Evolutionary conservation across 148 eudicot species (phyloP).

Genomic region (Euryodendron excelsum): DNA sequence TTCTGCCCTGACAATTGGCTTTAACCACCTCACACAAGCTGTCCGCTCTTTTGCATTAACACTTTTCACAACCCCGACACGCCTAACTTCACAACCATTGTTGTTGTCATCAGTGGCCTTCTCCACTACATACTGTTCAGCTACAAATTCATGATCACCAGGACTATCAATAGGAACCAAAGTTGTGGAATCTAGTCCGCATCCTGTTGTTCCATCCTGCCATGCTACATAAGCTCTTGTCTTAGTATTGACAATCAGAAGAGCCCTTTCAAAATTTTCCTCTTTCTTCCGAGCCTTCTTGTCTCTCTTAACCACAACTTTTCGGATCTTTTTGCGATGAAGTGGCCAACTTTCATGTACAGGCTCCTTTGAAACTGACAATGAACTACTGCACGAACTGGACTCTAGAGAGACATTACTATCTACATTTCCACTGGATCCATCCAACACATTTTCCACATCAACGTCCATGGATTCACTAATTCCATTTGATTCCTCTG

Average conservation of each 20-base stretch:
- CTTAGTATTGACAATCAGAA: conserved; percentile 63
- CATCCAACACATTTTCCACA: conserved; percentile 30
- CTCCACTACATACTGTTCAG: conserved; percentile 96
- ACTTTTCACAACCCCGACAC: conserved; percentile 89
- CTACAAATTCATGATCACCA: conserved; percentile 93
- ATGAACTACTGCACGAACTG: conserved; percentile 50
- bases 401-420: conserved; percentile 35
- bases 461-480: too few species aligned
- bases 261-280: conserved; percentile 80
- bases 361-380: conserved; percentile 58
- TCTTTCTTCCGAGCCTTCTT: conserved; percentile 77
- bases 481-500: conserved; percentile 35
- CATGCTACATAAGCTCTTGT: conserved; percentile 82
- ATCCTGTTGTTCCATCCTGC: conserved; percentile 82
- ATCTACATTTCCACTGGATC: conserved; percentile 34
- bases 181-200: conserved; percentile 52
- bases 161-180: conserved; percentile 90
- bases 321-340: conserved; percentile 92
- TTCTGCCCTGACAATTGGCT: conserved; percentile 76
- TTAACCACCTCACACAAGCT: conserved; percentile 89
- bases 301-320: conserved; percentile 74
- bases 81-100: conserved; percentile 55
- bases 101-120: conserved; percentile 70
- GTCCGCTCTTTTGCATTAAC: conserved; percentile 94
- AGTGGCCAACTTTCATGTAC: conserved; percentile 66